A percentile compares a stretch with the other conserved stretches of the same genome.
Conservation (phyloP, 495 filamentous ascomycete species). For the Amniculicola lignicola region DNA sequence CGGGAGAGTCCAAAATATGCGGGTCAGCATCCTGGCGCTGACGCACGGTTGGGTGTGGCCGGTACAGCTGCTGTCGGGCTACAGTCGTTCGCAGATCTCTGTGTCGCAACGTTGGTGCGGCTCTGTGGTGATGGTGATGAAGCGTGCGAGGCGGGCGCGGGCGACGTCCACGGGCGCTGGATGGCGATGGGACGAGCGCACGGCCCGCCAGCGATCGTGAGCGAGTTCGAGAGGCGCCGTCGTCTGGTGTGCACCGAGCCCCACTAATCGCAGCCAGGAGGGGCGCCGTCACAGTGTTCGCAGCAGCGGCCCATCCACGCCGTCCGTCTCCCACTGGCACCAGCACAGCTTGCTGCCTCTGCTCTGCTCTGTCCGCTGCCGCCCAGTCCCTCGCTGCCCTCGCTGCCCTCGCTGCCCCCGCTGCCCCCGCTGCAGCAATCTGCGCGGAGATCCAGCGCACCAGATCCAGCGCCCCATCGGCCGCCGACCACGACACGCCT, state of each 20-base stretch:
- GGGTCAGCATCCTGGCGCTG: constrained; percentile 34
- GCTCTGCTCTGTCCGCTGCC: constrained; percentile 6
- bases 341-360: not conserved
- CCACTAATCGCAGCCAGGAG: too few relatives aligned
- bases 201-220: too few relatives aligned
- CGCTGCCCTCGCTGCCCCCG: too few relatives aligned
- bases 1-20: constrained; percentile 9
- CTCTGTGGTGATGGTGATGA: too few relatives aligned
- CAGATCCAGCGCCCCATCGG: constrained; percentile 9
- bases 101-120: not conserved
- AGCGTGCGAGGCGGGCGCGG: too few relatives aligned
- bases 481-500: constrained; percentile 7
- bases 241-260: too few relatives aligned
- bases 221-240: too few relatives aligned
- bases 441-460: not conserved
- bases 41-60: constrained; percentile 5
- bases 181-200: too few relatives aligned
- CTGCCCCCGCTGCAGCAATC: not conserved
- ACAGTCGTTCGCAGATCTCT: not conserved
- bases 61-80: not conserved
- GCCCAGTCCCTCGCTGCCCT: too few relatives aligned
- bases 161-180: too few relatives aligned
- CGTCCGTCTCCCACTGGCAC: not conserved
- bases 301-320: too few relatives aligned
- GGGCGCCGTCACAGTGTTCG: too few relatives aligned